These are phyloP conservation scores for Apiotrichum domesticum DNA, from an alignment of 1,284 basidiomycete genomes.

Conservation along the genomic window DNA sequence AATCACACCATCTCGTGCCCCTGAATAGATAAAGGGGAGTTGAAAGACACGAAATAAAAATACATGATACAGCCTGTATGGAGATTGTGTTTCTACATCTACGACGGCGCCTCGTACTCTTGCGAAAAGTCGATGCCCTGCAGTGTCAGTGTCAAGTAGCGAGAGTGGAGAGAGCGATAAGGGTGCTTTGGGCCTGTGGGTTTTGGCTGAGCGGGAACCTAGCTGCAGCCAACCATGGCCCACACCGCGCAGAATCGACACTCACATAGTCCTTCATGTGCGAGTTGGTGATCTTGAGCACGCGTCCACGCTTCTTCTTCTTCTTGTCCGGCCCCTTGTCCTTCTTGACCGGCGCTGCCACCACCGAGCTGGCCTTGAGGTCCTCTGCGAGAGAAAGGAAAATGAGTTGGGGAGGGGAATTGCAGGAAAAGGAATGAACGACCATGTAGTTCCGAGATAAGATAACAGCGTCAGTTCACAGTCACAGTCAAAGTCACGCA, in stretches of 20 bases:
- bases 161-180: background rate
- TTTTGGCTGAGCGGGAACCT: background rate
- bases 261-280: slow-evolving; percentile 45
- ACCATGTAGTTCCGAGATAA: background rate
- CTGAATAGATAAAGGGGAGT: too few species aligned
- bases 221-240: too few species aligned
- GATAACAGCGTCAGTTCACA: background rate
- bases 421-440: background rate
- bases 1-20: too few species aligned
- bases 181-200: background rate
- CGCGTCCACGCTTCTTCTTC: slow-evolving; percentile 29
- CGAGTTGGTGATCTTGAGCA: slow-evolving; percentile 45
- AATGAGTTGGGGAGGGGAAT: background rate
- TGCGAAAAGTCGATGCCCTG: slow-evolving; percentile 47
- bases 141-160: background rate
- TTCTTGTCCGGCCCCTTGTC: slow-evolving; percentile 33
- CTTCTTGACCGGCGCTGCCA: slow-evolving; percentile 32
- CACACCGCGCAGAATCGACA: background rate
- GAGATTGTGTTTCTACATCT: background rate
- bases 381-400: slow-evolving; percentile 24
- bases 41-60: too few species aligned
- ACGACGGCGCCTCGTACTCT: slow-evolving; percentile 38
- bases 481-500: background rate
- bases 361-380: slow-evolving; percentile 28
- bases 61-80: too few species aligned